Evolutionary conservation across 148 eudicot genomes (phyloP), one percentile per base, ranked within the genome.

Genomic region (Polygonum aviculare): DNA sequence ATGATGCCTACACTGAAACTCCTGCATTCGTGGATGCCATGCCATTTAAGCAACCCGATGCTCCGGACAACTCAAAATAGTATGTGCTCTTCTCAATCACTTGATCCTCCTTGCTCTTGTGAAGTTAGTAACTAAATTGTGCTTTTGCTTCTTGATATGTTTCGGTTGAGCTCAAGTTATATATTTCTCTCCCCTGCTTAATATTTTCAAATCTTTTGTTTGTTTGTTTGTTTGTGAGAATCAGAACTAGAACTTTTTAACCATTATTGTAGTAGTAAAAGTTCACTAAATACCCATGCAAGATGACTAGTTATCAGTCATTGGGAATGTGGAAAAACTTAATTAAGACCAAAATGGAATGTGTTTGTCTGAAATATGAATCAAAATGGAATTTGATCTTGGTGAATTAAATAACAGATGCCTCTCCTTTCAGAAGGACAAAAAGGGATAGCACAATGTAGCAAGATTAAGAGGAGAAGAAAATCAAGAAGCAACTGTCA

Each of bases 41-140:
- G 80, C 96, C 98, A 31, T 89, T 77, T 77, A 87, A 86, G 49
- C 98, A 94, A 80, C 96, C 97, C 12, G 96, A 92, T 82, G 79
- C 92, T 45, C 86, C 86, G 44, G 39, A 80, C 36, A 21, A 48
- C 39, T 18, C 7, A 5, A 72, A 72, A 33, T 72, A 36, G 44
- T 65, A 65, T 18, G 41, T 65, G 36, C 19, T 65, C 6, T 60
- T 31, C 4, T 26, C 26, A 3, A 22, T 60, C 59, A 52, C 21
- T 52, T 52, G 59, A 18, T 52, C 67, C 36, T 60, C 35, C 14
- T 26, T 31, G 9, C 36, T 60, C 69, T 31, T 26, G 14, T 60
- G 16, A 26, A 31, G 33, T 57, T 57, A 22, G 8, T 16, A 54
- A 54, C 6, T 18, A 54, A 54, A 18, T n/a, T 16, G 59, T 54